Evolutionary conservation across 805 yeast genomes (phyloP).

Genomic region (Candida ponderosae): DNA sequence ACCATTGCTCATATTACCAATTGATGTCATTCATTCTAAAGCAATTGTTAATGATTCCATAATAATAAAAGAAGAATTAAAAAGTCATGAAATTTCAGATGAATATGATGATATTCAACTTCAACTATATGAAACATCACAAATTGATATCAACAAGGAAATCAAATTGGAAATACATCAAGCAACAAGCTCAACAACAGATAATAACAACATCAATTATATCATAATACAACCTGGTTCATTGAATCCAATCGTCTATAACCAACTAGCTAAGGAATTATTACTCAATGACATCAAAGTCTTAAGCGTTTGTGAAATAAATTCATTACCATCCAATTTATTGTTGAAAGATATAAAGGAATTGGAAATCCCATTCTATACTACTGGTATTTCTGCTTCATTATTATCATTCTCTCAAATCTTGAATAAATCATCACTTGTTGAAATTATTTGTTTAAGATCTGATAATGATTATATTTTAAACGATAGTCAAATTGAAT

Average conservation of each 20-base stretch:
- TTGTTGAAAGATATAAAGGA: slow-evolving; percentile 5
- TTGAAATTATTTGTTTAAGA: neutral
- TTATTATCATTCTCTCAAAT: slow-evolving; percentile 20
- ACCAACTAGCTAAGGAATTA: neutral
- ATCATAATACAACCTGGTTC: too few relatives aligned
- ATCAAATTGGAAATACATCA: too few relatives aligned
- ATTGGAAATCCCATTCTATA: slow-evolving; percentile 52
- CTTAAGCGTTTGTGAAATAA: slow-evolving; percentile 6
- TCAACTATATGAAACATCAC: neutral
- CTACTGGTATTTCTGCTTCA: slow-evolving; percentile 52
- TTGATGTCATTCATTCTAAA: slow-evolving; percentile 13
- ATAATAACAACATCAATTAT: too few relatives aligned
- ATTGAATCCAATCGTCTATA: neutral
- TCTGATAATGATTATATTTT: slow-evolving; percentile 4
- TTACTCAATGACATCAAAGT: slow-evolving; percentile 17
- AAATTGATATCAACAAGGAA: too few relatives aligned
- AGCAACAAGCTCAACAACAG: too few relatives aligned
- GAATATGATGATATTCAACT: neutral
- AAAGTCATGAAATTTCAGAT: neutral
- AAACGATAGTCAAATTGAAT: slow-evolving; percentile 50
- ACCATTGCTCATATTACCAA: slow-evolving; percentile 3
- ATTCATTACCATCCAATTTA: slow-evolving; percentile 7
- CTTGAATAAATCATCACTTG: slow-evolving; percentile 14
- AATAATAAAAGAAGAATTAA: neutral
- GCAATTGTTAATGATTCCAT: slow-evolving; percentile 4